A percentile compares a stretch with the other conserved stretches of the same genome.
phyloP scores from a whole-genome alignment of 1,284 basidiomycete species.

The Trichosporon coremiiforme region DNA sequence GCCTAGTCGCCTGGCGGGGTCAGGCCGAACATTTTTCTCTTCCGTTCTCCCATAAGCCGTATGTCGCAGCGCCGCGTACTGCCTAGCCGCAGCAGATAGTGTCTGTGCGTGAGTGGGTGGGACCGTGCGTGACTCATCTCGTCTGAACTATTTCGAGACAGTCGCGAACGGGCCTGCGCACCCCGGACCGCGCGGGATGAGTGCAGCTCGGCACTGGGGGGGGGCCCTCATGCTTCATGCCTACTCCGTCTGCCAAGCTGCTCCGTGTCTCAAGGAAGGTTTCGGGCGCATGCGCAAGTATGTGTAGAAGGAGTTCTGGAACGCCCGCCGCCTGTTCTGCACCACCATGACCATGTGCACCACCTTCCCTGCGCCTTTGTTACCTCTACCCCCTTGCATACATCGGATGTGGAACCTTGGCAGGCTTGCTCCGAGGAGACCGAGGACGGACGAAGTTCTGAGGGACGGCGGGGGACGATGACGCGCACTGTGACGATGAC shows the following conservation, averaged over 20 bases:
- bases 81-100: not conserved
- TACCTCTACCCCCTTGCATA: not conserved
- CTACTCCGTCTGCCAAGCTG: too few species aligned
- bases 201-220: not conserved
- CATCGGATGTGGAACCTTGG: not conserved
- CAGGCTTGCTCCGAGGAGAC: not conserved
- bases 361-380: not conserved
- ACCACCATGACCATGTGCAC: too few species aligned
- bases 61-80: not conserved
- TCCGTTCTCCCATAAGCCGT: not conserved
- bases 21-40: not conserved
- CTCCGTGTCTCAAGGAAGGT: not conserved
- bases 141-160: not conserved
- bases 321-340: not conserved
- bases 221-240: too few species aligned
- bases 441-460: not conserved
- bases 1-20: not conserved
- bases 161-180: not conserved
- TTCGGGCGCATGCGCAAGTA: not conserved
- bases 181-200: not conserved
- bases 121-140: not conserved
- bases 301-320: not conserved
- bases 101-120: not conserved
- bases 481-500: too few species aligned
- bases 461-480: not conserved